These are phyloP conservation scores for Polytolypa hystricis DNA, from an alignment of 2,329 filamentous ascomycete species.

Conservation along the genomic window DNA sequence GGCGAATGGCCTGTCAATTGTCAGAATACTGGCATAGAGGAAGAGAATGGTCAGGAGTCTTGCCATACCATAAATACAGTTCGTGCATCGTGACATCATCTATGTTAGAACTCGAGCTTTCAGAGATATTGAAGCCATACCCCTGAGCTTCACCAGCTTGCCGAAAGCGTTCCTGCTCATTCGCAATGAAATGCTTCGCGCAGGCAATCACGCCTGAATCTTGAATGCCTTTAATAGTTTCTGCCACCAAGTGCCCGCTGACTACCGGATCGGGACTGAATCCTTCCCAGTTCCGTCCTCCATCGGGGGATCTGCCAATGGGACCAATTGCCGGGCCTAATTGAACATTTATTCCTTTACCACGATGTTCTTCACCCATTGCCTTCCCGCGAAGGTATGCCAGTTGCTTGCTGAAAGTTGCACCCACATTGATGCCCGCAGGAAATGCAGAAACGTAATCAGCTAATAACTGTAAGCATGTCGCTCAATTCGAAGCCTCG, in stretches of 20 bases:
- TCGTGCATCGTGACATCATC: slow-evolving; percentile 55
- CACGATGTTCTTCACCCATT: slow-evolving; percentile 65
- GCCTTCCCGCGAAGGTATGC: slow-evolving; percentile 58
- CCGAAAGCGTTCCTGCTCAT: slow-evolving; percentile 66
- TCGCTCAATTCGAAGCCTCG: not conserved
- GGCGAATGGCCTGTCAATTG: slow-evolving; percentile 46
- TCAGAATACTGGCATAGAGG: slow-evolving; percentile 4
- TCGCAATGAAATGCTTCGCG: slow-evolving; percentile 63
- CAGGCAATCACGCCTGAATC: slow-evolving; percentile 72
- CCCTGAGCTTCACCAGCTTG: slow-evolving; percentile 47
- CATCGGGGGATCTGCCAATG: slow-evolving; percentile 55
- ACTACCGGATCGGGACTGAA: slow-evolving; percentile 65
- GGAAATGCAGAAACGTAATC: slow-evolving; percentile 78
- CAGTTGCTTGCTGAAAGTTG: slow-evolving; percentile 67
- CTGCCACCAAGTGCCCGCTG: slow-evolving; percentile 59
- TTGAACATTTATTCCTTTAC: slow-evolving; percentile 63
- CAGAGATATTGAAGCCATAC: slow-evolving; percentile 52
- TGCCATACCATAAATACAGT: slow-evolving; percentile 46
- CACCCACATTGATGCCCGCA: slow-evolving; percentile 65
- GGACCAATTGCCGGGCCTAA: slow-evolving; percentile 70
- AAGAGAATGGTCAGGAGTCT: not conserved
- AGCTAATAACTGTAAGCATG: slow-evolving; percentile 26
- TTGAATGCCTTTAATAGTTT: slow-evolving; percentile 71
- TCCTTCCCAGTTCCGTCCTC: slow-evolving; percentile 57
- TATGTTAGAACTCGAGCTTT: slow-evolving; percentile 49